phyloP scores from a whole-genome alignment of 768 basidiomycete genomes.

The Lactarius psammicola region DNA sequence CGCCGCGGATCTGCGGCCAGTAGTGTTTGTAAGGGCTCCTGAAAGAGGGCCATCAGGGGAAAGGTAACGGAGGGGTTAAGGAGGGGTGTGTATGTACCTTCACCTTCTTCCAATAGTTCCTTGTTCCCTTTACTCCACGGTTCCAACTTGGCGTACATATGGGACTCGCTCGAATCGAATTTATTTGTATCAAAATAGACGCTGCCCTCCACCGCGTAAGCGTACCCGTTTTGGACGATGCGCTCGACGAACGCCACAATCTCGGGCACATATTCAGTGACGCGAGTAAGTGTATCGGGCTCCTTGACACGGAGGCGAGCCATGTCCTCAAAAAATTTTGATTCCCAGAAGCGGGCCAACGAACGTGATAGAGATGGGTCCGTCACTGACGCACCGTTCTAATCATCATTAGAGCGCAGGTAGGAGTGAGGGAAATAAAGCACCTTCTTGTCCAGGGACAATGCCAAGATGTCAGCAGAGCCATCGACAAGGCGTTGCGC shows the following conservation, averaged over 20 bases:
- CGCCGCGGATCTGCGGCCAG: constrained; percentile 72
- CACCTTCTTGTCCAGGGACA: constrained; percentile 74
- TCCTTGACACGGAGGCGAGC: constrained; percentile 76
- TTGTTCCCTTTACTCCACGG: constrained; percentile 95
- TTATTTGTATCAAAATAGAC: constrained; percentile 88
- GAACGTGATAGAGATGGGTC: constrained; percentile 84
- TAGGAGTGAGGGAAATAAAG: constrained; percentile 24
- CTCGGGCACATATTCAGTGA: constrained; percentile 96
- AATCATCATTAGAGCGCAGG: constrained; percentile 18
- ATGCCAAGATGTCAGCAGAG: constrained; percentile 73
- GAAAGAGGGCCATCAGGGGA: constrained; percentile 3
- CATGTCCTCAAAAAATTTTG: constrained; percentile 91
- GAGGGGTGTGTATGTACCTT: constrained; percentile 51
- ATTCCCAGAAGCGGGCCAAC: constrained; percentile 86
- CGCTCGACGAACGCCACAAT: constrained; percentile 85
- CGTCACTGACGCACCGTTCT: constrained; percentile 79
- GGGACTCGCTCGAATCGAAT: constrained; percentile 74
- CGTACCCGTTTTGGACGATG: constrained; percentile 86
- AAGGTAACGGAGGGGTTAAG: neutral
- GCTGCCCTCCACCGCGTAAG: constrained; percentile 70
- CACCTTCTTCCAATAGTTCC: constrained; percentile 86
- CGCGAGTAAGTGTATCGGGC: constrained; percentile 89
- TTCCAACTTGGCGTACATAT: constrained; percentile 91
- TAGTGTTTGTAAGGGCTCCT: constrained; percentile 58
- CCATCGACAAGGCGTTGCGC: constrained; percentile 65